Evolutionary conservation across 495 filamentous ascomycete genomes (phyloP).

Genomic region (Astrothelium macrocarpum): DNA sequence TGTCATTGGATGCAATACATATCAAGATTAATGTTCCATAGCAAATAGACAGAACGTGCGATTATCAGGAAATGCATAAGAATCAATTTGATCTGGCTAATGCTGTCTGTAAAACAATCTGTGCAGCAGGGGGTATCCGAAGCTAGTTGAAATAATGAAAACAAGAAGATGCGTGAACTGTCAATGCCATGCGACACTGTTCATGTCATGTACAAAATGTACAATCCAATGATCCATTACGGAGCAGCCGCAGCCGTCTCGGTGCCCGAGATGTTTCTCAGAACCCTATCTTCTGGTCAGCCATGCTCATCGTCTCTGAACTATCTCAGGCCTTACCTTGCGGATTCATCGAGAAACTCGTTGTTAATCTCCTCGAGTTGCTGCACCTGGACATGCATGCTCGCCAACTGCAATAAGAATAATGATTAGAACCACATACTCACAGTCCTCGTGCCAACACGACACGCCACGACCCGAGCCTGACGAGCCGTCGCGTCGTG

Average conservation of each 20-base stretch:
- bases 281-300: not conserved
- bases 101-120: conserved; percentile 2
- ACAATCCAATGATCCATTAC: not conserved
- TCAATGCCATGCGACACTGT: not conserved
- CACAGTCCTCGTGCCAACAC: not conserved
- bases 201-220: not conserved
- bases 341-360: not conserved
- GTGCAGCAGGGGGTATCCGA: conserved; percentile 2
- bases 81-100: too few species aligned
- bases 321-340: not conserved
- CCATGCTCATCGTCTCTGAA: not conserved
- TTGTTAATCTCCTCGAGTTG: conserved; percentile 3
- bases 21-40: too few species aligned
- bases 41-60: not conserved
- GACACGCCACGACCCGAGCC: not conserved
- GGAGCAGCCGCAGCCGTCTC: not conserved
- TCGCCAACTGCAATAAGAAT: conserved; percentile 4
- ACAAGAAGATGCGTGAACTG: not conserved
- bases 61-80: not conserved
- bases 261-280: not conserved
- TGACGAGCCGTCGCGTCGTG: too few species aligned
- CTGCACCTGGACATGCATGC: conserved; percentile 6
- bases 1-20: not conserved
- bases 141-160: not conserved
- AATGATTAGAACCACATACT: not conserved